Percentiles rank a stretch among this genome's conserved stretches.
Evolutionary conservation across 1,284 basidiomycete species (phyloP).

Genomic region (Gymnopus androsaceus): DNA sequence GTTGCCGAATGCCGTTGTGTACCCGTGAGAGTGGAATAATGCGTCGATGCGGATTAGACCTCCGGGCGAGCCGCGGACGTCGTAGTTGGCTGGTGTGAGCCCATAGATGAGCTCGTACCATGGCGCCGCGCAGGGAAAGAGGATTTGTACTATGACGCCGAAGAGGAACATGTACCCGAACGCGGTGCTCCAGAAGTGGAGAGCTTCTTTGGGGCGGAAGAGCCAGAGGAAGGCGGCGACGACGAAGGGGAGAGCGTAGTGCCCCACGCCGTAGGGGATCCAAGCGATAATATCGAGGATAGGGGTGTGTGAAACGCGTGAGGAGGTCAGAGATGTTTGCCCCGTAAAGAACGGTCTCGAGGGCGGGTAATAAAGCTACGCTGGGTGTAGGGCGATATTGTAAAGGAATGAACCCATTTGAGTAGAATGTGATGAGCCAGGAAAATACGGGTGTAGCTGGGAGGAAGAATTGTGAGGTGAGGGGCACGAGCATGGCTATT

Average conservation of each 20-base stretch:
- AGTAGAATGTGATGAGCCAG: slow-evolving; percentile 87
- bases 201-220: slow-evolving; percentile 70
- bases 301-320: slow-evolving; percentile 90
- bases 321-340: slow-evolving; percentile 97
- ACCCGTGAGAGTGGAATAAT: slow-evolving; percentile 79
- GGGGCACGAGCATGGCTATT: slow-evolving; percentile 74
- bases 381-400: slow-evolving; percentile 80
- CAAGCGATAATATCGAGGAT: slow-evolving; percentile 92
- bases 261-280: slow-evolving; percentile 93
- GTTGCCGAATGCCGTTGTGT: slow-evolving; percentile 84
- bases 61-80: slow-evolving; percentile 89
- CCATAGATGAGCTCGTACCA: slow-evolving; percentile 99
- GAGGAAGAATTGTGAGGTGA: slow-evolving; percentile 91
- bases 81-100: slow-evolving; percentile 91
- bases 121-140: slow-evolving; percentile 92
- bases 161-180: slow-evolving; percentile 95
- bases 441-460: slow-evolving; percentile 87
- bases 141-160: slow-evolving; percentile 88
- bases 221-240: slow-evolving; percentile 69
- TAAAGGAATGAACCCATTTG: slow-evolving; percentile 82
- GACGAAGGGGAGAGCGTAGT: slow-evolving; percentile 85
- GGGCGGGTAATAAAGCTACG: slow-evolving; percentile 90
- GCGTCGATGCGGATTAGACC: slow-evolving; percentile 92
- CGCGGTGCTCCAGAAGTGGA: slow-evolving; percentile 85
- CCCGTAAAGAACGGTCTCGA: slow-evolving; percentile 93